Evolutionary conservation across 305 asterid species (phyloP).

Genomic region (Fraxinus sp.): DNA sequence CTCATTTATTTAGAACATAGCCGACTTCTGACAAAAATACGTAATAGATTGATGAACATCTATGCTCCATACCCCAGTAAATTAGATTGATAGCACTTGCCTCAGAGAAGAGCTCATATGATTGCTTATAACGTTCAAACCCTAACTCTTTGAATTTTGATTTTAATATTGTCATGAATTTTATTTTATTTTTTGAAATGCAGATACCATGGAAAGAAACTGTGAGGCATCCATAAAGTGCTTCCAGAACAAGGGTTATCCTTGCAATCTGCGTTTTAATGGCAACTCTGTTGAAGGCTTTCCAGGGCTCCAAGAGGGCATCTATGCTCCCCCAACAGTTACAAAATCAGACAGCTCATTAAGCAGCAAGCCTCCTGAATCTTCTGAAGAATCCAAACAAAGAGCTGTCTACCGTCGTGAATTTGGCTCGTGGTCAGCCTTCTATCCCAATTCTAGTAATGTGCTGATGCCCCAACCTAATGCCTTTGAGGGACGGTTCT

Average conservation of each 20-base stretch:
- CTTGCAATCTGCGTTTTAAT: constrained; percentile 42
- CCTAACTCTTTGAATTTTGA: constrained; percentile 10
- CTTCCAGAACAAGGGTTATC: constrained; percentile 54
- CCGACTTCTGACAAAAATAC: neutral
- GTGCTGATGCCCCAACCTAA: constrained; percentile 38
- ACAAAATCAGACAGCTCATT: constrained; percentile 30
- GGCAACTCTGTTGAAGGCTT: constrained; percentile 41
- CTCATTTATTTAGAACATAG: neutral
- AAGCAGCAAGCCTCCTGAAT: constrained; percentile 40
- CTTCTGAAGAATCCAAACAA: constrained; percentile 41
- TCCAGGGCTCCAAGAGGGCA: constrained; percentile 44
- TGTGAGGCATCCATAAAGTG: constrained; percentile 59
- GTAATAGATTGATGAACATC: neutral
- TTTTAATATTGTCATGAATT: constrained; percentile 16
- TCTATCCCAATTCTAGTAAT: constrained; percentile 40
- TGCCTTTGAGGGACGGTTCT: constrained; percentile 52
- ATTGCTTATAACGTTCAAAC: constrained; percentile 11
- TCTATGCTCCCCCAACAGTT: constrained; percentile 38
- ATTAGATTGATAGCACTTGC: constrained; percentile 2
- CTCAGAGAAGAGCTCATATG: neutral
- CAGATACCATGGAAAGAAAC: constrained; percentile 49
- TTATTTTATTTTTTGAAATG: constrained; percentile 19
- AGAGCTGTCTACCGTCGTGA: constrained; percentile 41
- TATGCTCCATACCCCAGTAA: neutral
- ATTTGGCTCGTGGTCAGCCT: constrained; percentile 49